Percentiles rank a stretch among this genome's conserved stretches.
Evolutionary conservation across 768 basidiomycete genomes (phyloP).

Genomic region (Saitozyma sp.): DNA sequence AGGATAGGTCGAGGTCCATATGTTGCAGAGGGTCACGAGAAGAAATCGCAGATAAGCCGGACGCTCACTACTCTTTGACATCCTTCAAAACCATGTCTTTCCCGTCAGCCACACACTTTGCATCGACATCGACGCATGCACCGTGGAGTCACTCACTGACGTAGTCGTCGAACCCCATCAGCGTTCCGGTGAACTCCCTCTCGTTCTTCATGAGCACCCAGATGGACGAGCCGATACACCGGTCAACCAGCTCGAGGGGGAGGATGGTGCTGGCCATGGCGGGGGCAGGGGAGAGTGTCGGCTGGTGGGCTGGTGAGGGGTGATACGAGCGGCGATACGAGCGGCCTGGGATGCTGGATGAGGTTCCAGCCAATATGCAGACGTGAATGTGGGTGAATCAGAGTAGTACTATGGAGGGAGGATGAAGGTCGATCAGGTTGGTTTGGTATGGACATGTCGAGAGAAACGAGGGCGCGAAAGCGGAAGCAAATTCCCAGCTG

Average conservation of each 20-base stretch:
- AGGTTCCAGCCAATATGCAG: too few species aligned
- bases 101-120: slow-evolving; percentile 1
- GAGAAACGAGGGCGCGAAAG: too few species aligned
- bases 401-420: too few species aligned
- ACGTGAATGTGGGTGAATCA: too few species aligned
- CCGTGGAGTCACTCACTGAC: slow-evolving; percentile 75
- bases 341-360: too few species aligned
- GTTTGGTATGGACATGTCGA: too few species aligned
- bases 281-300: not conserved
- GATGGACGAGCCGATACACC: slow-evolving; percentile 93
- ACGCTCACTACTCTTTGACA: slow-evolving; percentile 87
- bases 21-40: not conserved
- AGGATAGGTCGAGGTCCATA: not conserved
- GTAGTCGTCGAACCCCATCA: slow-evolving; percentile 97
- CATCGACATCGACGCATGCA: not conserved
- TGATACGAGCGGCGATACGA: too few species aligned
- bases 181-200: slow-evolving; percentile 90
- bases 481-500: too few species aligned
- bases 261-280: slow-evolving; percentile 89
- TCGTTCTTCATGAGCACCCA: slow-evolving; percentile 99
- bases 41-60: not conserved
- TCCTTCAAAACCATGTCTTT: slow-evolving; percentile 69
- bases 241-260: slow-evolving; percentile 93
- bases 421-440: too few species aligned
- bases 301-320: too few species aligned